Base-by-base conservation (phyloP, 768 basidiomycete genomes). In the Rickenella mellea region DNA sequence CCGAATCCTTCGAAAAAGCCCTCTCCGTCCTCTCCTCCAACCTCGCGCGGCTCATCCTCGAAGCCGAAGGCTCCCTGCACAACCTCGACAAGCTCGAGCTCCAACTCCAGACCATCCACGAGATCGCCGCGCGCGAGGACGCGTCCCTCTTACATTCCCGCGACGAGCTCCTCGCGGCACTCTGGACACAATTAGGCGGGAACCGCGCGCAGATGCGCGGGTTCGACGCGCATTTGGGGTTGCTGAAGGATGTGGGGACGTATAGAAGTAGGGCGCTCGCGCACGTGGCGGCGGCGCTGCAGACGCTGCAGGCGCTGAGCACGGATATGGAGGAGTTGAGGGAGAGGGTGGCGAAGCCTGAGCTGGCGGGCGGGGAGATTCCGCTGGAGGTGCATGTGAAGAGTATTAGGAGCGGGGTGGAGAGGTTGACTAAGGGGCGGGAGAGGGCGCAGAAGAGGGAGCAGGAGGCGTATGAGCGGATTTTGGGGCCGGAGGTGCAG, bases 251-350 rank as follows among this genome's bases (percentile, higher is more conserved):
- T 33, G 55, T 87, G 10, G 67, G 68, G 7, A 57, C 51, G 26
- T 86, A 83, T 51, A 66, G 82, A 49, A 71, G 69, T 48, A 68
- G 70, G 45, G 85, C 86, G 4, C 58, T 69, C 28, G 72, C 64
- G 8, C 83, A 83, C 47, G 82, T 89, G n/a, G 70, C 69, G 25
- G 74, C 73, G 0, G 73, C 82, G 11, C 53, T 83, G 51, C 76
- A 78, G 40, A 68, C 75, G 8, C 60, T 89, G 47, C 60, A 74
- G 22, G 63, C 65, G 28, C 73, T 87, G 76, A 74, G 73, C 48
- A 77, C 73, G 27, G 83, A 87, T 47, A 76, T 88, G 68, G 83
- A 84, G 54, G 83, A 84, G 32, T 60, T 89, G 46, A 67, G 85
- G 46, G 80, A 84, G 53, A 66, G 80, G 14, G 81, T 84, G 1